Base-by-base conservation (phyloP, 306 rosid species). In the Dryas alaskensis region DNA sequence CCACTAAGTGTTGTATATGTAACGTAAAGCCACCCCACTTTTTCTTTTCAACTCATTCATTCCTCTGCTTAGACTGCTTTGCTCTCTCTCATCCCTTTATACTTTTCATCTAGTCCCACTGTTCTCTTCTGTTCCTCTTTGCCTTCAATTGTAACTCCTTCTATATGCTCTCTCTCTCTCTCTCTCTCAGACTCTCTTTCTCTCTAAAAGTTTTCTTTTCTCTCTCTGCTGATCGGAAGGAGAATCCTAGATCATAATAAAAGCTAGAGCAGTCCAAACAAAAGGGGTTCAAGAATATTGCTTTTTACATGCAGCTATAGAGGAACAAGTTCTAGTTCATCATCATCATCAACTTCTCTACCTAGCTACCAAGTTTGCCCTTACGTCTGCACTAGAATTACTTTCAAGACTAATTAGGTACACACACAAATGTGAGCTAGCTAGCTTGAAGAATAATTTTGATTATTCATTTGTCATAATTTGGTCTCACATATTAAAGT, bases 11-110 rank as follows among this genome's bases (percentile, higher is more conserved):
- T 31, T 31, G 37, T 31, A 31, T 81, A 75, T 67, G 76, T 67
- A 82, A 77, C 69, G 87, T 86, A 89, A 89, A 93, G 94, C 73
- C 87, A 70, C 14, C 59, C 52, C 10, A 63, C 96, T 86, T 90
- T 79, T 77, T 86, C 82, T 78, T 83, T 76, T 73, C 80, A 73
- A 79, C 47, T 42, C 40, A 53, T 67, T 63, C 50, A n/a, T 66
- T 51, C 65, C 76, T 64, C 66, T 76, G 72, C 9, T 9, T 37
- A 49, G 47, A 16, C 61, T 51, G 48, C 60, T 51, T 50, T 37
- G 37, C 40, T 45, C 14, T n/a, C 13, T 37, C 4, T 62, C 63
- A 57, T 2, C 37, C 37, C 37, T 31, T 31, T 31, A 13, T 3
- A 19, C 8, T 59, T 67, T 67, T 8, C 0, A 45, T 57, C 22